A percentile compares a stretch with the other conserved stretches of the same genome.
phyloP scores from a whole-genome alignment of 208 protist species.

The Acanthamoeba lenticulata region DNA sequence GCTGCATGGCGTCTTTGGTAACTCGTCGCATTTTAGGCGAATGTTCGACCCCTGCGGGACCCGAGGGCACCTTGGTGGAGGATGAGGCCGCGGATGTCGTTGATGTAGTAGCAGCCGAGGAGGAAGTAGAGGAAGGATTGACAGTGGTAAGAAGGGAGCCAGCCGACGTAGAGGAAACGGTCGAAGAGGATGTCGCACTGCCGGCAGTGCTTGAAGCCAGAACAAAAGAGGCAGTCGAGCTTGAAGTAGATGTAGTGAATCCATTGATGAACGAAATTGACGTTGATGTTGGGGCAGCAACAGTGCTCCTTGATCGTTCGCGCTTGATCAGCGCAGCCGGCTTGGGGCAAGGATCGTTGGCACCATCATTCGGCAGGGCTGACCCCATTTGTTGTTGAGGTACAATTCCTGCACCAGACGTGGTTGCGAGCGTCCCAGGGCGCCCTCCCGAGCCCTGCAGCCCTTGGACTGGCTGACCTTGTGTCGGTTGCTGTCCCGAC shows the following conservation, averaged over 20 bases:
- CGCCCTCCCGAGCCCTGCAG: background rate
- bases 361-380: background rate
- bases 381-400: background rate
- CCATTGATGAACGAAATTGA: background rate
- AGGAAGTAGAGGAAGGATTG: background rate
- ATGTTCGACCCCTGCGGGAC: background rate
- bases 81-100: background rate
- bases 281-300: background rate
- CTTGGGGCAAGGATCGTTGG: background rate
- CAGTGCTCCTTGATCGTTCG: background rate
- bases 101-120: background rate
- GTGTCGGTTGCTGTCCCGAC: background rate
- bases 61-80: background rate
- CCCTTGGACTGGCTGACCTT: background rate
- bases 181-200: background rate
- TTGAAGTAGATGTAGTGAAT: background rate
- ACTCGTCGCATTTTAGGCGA: conserved; percentile 8
- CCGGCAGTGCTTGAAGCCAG: background rate
- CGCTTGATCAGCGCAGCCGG: background rate
- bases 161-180: background rate
- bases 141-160: background rate
- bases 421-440: background rate
- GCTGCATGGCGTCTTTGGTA: background rate
- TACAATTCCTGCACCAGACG: background rate
- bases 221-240: background rate